phyloP scores from a whole-genome alignment of 2,329 filamentous ascomycete species.

The Hypomyces perniciosus region DNA sequence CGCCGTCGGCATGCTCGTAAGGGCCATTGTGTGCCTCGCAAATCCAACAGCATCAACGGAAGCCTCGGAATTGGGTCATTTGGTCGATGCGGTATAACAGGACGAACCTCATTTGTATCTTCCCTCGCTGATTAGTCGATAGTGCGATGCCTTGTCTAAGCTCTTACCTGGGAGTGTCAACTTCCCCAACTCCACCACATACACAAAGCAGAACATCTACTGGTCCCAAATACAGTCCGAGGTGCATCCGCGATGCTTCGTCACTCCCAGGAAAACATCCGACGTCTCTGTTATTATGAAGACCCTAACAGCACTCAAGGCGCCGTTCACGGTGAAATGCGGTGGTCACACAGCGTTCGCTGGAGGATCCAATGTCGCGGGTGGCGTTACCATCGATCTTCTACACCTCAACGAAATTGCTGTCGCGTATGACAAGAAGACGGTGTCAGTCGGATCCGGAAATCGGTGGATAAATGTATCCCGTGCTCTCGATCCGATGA shows the following conservation, averaged over 20 bases:
- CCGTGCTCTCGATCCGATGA: conserved; percentile 21
- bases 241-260: not conserved
- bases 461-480: conserved; percentile 33
- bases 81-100: too few species aligned
- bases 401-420: conserved; percentile 14
- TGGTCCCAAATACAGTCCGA: not conserved
- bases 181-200: not conserved
- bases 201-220: not conserved
- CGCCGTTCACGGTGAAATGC: conserved; percentile 30
- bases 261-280: not conserved
- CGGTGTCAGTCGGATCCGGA: conserved; percentile 38
- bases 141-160: not conserved
- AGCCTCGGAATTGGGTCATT: too few species aligned
- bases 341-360: conserved; percentile 39
- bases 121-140: too few species aligned
- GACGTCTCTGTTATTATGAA: not conserved
- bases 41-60: too few species aligned
- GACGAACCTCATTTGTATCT: too few species aligned
- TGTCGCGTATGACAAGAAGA: conserved; percentile 22
- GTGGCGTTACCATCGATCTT: conserved; percentile 32
- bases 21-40: too few species aligned
- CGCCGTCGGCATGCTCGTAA: too few species aligned
- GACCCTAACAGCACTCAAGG: not conserved
- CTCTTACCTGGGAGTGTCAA: not conserved
- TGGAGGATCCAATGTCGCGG: conserved; percentile 31